Conservation (phyloP, 257 asterid species). For the Pogostemon cablin region DNA sequence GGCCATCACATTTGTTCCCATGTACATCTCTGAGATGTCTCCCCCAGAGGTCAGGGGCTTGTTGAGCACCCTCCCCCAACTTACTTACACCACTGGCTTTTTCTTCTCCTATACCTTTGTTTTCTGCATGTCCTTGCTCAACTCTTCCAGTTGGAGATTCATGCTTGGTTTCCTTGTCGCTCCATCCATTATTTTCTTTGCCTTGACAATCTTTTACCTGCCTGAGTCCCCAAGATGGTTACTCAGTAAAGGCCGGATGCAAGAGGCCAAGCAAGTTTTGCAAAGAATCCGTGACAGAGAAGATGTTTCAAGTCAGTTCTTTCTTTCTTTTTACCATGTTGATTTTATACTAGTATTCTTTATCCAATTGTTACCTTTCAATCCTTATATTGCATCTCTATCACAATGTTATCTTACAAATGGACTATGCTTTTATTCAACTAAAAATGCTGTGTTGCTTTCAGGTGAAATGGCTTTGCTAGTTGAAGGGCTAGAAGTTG, state of each 20-base stretch:
- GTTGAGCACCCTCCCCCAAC: conserved; percentile 71
- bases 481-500: conserved; percentile 71
- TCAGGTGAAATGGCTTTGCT: conserved; percentile 78
- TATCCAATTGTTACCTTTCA: background rate
- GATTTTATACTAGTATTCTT: too few species aligned
- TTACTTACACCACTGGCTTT: conserved; percentile 55
- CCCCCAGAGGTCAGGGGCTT: conserved; percentile 74
- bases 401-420: background rate
- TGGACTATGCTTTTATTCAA: too few species aligned
- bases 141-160: conserved; percentile 61
- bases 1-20: conserved; percentile 62
- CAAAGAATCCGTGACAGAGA: conserved; percentile 62
- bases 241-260: conserved; percentile 62
- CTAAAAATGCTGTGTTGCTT: conserved; percentile 3
- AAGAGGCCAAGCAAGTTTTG: conserved; percentile 61
- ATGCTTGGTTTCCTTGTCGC: conserved; percentile 61
- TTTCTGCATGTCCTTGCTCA: conserved; percentile 58
- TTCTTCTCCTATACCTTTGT: conserved; percentile 60
- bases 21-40: conserved; percentile 68
- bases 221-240: conserved; percentile 91
- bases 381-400: too few species aligned
- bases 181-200: conserved; percentile 57
- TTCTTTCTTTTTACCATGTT: background rate
- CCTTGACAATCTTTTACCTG: conserved; percentile 47
- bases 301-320: conserved; percentile 61